Conservation (phyloP, 1,284 basidiomycete species). For the Naganishia cerealis region DNA sequence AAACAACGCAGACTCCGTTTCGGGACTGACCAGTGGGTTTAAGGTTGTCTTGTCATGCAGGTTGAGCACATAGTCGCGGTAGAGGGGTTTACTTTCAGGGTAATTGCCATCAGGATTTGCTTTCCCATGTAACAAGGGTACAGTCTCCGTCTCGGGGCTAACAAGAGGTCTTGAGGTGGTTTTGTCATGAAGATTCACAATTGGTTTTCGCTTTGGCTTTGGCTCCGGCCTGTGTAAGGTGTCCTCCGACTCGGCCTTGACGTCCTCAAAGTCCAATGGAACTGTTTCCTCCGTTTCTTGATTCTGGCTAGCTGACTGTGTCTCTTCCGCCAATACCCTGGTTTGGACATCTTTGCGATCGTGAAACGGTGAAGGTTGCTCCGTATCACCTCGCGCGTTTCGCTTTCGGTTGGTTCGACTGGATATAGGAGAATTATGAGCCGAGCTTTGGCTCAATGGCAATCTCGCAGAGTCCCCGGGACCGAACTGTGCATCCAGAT, state of each 20-base stretch:
- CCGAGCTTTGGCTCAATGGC: slow-evolving; percentile 15
- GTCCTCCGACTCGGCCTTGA: background rate
- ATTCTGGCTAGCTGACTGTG: slow-evolving; percentile 5
- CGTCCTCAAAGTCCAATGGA: slow-evolving; percentile 5
- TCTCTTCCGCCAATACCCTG: slow-evolving; percentile 2
- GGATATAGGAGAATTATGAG: slow-evolving; percentile 15
- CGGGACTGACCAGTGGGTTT: slow-evolving; percentile 1
- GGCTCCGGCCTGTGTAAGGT: background rate
- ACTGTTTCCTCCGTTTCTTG: slow-evolving; percentile 18
- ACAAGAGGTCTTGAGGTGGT: slow-evolving; percentile 4
- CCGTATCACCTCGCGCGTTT: background rate
- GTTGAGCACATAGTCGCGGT: background rate
- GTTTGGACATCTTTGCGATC: background rate
- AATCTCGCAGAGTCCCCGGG: background rate
- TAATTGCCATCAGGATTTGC: background rate
- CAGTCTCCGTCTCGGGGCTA: background rate
- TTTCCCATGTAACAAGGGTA: background rate
- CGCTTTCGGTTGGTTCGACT: background rate
- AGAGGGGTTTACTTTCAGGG: background rate
- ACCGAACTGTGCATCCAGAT: background rate
- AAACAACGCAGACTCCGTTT: background rate
- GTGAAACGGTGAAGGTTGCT: background rate
- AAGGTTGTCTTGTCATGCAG: slow-evolving; percentile 1
- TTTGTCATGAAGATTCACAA: background rate
- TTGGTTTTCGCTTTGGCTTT: background rate